These are phyloP conservation scores for Chlamydomonas sp. DNA, from an alignment of 139 green algal genomes.

Conservation along the genomic window DNA sequence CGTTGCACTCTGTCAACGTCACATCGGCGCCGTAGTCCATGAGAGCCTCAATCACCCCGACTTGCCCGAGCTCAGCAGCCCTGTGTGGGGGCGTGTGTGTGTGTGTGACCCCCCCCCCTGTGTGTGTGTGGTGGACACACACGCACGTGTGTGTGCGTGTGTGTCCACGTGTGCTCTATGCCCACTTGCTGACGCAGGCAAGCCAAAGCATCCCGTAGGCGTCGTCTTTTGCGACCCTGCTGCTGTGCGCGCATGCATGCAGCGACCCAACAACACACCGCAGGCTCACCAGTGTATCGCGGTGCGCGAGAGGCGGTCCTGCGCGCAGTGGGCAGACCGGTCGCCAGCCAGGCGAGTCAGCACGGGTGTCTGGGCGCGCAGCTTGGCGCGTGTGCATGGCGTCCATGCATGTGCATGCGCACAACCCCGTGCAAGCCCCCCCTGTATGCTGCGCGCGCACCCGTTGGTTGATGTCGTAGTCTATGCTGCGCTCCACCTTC, in stretches of 20 bases:
- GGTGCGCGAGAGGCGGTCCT: constrained; percentile 37
- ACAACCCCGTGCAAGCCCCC: not conserved
- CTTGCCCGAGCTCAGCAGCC: constrained; percentile 34
- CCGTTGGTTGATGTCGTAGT: constrained; percentile 36
- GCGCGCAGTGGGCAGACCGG: constrained; percentile 11
- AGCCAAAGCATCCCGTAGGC: not conserved
- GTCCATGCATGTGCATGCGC: not conserved
- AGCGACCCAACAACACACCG: not conserved
- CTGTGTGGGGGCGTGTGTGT: not conserved
- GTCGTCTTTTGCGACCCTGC: not conserved
- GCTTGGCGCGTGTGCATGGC: too few relatives aligned
- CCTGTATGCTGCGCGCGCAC: not conserved
- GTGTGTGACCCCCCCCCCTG: not conserved
- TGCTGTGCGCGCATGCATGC: not conserved
- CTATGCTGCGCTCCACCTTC: constrained; percentile 23
- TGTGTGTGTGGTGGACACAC: not conserved
- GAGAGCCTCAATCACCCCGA: constrained; percentile 35
- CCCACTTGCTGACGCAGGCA: too few relatives aligned
- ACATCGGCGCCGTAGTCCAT: constrained; percentile 40
- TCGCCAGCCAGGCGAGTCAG: not conserved
- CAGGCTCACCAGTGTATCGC: constrained; percentile 32
- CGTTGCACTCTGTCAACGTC: constrained; percentile 34
- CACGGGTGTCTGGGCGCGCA: too few relatives aligned
- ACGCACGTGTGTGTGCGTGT: too few relatives aligned
- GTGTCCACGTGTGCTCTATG: too few relatives aligned